Base-by-base conservation (phyloP, 768 basidiomycete genomes). In the Rhizopogon roseolus region DNA sequence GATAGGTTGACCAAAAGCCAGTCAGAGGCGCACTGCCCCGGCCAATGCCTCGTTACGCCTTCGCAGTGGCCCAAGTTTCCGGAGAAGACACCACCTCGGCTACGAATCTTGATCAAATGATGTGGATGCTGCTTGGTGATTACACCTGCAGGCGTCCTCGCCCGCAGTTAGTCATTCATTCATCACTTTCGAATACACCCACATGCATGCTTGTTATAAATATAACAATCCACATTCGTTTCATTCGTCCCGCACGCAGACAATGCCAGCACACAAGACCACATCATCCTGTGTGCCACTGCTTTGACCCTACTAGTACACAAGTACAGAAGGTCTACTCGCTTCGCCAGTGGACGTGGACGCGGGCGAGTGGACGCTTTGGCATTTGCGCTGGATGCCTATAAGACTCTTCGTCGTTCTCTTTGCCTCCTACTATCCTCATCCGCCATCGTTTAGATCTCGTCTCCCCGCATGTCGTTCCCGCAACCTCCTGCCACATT, bases 251-350 rank as follows among this genome's bases (percentile, higher is more conserved):
- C 32, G 46, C 34, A 48, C 14, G 34, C 34, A 48, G 46, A 25
- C 46, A 48, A 36, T 48, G 46, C 46, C 46, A 48, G 22, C 14
- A 34, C 46, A 36, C 46, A 48, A 32, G 46, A 36, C 46, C 46
- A 48, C 9, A 29, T 28, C 43, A 48, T 34, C 46, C 4, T 48
- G 34, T 34, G 46, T 22, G 34, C 46, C 46, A 36, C 46, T 7
- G 46, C 46, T 48, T 48, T 36, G 46, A 34, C 46, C 46, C 34
- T 13, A 16, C 13, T 32, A 34, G 46, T 10, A 32, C 32, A 36
- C 9, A 14, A 48, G 5, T 48, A 48, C 46, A 48, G 36, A 48
- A 48, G 46, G 10, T 22, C 34, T 19, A 16, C 46, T 36, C 19
- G 2, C 8, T 48, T 36, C 22, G 22, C 19, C 34, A 3, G 44